Conservation (phyloP, 208 protist species). For the Tritrichomonas foetus region DNA sequence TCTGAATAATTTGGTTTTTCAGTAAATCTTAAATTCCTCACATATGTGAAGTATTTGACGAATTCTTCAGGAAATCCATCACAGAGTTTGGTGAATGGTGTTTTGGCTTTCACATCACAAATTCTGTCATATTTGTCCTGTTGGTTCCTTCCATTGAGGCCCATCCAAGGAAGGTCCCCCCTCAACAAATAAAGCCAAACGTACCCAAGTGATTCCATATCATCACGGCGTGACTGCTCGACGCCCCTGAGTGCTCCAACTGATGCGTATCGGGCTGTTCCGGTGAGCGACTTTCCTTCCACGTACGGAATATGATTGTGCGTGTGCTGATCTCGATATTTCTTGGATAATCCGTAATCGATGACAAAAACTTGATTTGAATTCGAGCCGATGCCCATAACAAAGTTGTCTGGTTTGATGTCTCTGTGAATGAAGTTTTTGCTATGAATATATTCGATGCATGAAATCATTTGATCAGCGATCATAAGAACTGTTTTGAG, state of each 20-base stretch:
- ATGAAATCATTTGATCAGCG: conserved; percentile 85
- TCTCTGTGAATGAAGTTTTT: conserved; percentile 94
- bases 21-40: conserved; percentile 86
- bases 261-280: conserved; percentile 96
- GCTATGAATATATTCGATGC: conserved; percentile 89
- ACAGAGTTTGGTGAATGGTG: conserved; percentile 83
- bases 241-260: conserved; percentile 99
- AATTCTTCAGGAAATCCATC: conserved; percentile 76
- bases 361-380: conserved; percentile 47
- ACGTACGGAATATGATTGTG: conserved; percentile 97
- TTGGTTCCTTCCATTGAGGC: not conserved
- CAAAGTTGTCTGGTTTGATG: conserved; percentile 96
- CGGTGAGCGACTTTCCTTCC: conserved; percentile 97
- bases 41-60: conserved; percentile 90
- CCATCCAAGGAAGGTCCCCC: conserved; percentile 70
- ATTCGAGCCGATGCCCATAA: conserved; percentile 80
- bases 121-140: conserved; percentile 35
- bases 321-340: conserved; percentile 90
- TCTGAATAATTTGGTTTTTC: conserved; percentile 97
- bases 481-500: conserved; percentile 97
- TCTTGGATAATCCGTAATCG: conserved; percentile 84
- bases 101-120: conserved; percentile 62
- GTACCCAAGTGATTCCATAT: conserved; percentile 86
- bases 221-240: conserved; percentile 67
- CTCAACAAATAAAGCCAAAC: conserved; percentile 96